phyloP scores from a whole-genome alignment of 148 eudicot genomes.

The Arctostaphylos glauca region DNA sequence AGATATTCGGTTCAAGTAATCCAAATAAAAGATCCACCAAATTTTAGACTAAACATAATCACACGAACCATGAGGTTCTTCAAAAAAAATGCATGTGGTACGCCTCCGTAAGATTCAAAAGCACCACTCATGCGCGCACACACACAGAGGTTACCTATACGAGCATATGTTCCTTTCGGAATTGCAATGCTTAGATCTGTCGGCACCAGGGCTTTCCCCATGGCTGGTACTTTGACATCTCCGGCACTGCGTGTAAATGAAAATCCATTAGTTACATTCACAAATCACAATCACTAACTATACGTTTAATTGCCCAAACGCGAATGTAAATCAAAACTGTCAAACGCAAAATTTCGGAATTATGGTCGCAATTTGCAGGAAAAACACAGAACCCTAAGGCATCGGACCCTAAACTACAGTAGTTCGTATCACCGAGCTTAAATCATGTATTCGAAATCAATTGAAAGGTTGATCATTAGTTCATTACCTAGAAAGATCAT shows the following conservation, averaged over 20 bases:
- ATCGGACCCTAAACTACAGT: not conserved
- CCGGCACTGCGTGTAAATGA: conserved; percentile 41
- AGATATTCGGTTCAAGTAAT: no score
- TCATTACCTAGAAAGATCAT: conserved; percentile 32
- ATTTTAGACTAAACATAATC: no score
- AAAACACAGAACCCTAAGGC: not conserved
- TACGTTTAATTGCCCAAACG: conserved; percentile 7
- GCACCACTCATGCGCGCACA: not conserved
- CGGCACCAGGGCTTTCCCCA: conserved; percentile 79
- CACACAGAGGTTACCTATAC: conserved; percentile 42
- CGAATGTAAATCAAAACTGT: not conserved
- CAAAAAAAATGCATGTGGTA: not conserved
- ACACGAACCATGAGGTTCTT: not conserved
- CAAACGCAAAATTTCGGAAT: conserved; percentile 9
- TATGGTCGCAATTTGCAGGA: not conserved
- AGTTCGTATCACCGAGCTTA: not conserved
- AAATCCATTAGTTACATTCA: not conserved
- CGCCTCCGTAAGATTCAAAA: not conserved
- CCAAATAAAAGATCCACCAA: no score
- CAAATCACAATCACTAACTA: not conserved
- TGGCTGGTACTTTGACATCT: conserved; percentile 73
- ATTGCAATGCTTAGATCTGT: conserved; percentile 80
- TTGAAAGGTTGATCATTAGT: not conserved
- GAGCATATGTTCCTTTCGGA: conserved; percentile 78
- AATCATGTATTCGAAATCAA: not conserved